Evolutionary conservation across 108 stramenopile species (phyloP), one percentile per base, ranked within the genome.

Genomic region (Stephanodiscus triporus): DNA sequence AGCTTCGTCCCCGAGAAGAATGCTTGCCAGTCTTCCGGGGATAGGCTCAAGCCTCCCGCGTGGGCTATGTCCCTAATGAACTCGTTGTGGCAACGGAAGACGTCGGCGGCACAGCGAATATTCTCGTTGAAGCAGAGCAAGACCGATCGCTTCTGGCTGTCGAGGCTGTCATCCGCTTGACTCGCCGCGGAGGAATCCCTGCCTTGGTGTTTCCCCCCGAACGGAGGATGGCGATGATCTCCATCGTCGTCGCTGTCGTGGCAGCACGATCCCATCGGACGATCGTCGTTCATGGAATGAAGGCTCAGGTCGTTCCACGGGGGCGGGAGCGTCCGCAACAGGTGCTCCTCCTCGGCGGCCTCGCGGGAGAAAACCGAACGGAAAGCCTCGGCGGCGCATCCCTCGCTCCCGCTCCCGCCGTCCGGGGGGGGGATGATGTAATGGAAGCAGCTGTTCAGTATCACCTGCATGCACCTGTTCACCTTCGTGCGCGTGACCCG

Each of bases 391-490:
- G 91, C 90, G n/a, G 91, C 90, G n/a, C 85, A 89, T 66, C 92
- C 94, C 68, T 92, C 90, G 6, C 84, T 84, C n/a, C n/a, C n/a
- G n/a, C n/a, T n/a, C n/a, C n/a, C n/a, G 2, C 94, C 94, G 81
- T 92, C 94, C 24, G 89, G 82, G 37, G 88, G 70, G 2, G 91
- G 94, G 29, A 95, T 95, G 26, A 95, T 92, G 80, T 95, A 95
- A 69, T 95, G 94, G 69, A 95, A 95, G 75, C 94, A 95, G 23
- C 86, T 88, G 80, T 95, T 95, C 63, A 95, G 81, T 43, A 95
- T 95, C 37, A 95, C 91, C 68, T 95, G 94, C 93, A 95, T 95
- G 81, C 94, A 95, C 20, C 94, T 80, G 69, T 95, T 95, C 14
- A 95, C 94, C 53, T 92, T 95, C 24, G 94, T 95, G 34, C 94